Evolutionary conservation across 441 rosid species (phyloP), one percentile per base, ranked within the genome.

Genomic region (Populus trichocarpa): DNA sequence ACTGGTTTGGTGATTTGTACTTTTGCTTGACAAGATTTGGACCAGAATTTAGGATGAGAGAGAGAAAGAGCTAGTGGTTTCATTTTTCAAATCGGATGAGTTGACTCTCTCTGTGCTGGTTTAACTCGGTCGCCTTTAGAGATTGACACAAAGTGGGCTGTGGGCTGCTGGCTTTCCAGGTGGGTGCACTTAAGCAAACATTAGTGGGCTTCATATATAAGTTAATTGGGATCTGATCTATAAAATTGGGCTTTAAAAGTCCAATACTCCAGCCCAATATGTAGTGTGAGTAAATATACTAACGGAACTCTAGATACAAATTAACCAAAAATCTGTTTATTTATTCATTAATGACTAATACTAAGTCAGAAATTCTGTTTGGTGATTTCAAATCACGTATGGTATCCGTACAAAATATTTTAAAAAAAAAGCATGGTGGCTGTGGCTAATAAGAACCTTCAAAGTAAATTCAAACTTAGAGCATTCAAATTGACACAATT

Each of bases 61-160:
- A 30, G 32, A 30, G 32, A 30, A 30, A 67, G 78, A 57, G 63
- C 7, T 0, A 11, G 18, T 9, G 36, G 18, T 30, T 30, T 30
- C 32, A 30, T 30, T 30, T 66, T 26, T 36, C 10, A 22, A 53
- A 83, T 74, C 64, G 80, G 70, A 9, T 40, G 83, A 64, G 83
- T 76, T 14, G 76, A 63, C 72, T 67, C 82, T 2, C 42, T 2
- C 30, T n/a, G 46, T n/a, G 46, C 18, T 78, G 28, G 36, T 12
- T 25, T 7, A 26, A 71, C 67, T 76, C 69, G 66, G 46, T 6
- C 22, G 38, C 4, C 33, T n/a, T 9, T 30, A 11, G 35, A 26
- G 8, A 20, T 8, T 2, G 3, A 9, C 20, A 3, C n/a, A 11
- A n/a, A 33, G 3, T 30, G 32, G 32, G 57, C 57, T 14, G 57